Conservation (phyloP, 805 yeast species). For the Candida rishiriensis region DNA sequence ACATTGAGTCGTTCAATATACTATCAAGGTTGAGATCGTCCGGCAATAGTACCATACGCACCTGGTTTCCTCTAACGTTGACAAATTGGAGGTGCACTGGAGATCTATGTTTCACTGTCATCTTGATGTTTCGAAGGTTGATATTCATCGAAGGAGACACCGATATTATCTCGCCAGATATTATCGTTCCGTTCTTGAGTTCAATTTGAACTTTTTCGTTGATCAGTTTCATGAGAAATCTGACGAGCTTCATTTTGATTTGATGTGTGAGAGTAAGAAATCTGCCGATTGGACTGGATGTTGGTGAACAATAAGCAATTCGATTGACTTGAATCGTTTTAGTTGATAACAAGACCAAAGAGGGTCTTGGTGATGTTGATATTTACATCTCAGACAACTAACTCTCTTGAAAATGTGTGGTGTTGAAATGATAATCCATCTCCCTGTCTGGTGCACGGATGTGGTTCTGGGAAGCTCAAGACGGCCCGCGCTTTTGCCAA, state of each 20-base stretch:
- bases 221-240: constrained; percentile 78
- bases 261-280: no score
- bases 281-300: no score
- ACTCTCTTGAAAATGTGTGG: no score
- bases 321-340: no score
- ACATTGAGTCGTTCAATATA: constrained; percentile 48
- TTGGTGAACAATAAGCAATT: no score
- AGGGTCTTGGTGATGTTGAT: no score
- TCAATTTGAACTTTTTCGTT: constrained; percentile 89
- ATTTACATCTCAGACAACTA: no score
- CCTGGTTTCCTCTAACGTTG: constrained; percentile 84
- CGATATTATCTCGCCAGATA: constrained; percentile 77
- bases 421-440: no score
- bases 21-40: constrained; percentile 76
- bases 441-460: no score
- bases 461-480: no score
- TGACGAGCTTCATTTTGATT: constrained; percentile 54
- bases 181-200: constrained; percentile 82
- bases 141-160: constrained; percentile 93
- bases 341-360: no score
- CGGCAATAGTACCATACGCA: constrained; percentile 78
- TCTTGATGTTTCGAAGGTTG: constrained; percentile 70
- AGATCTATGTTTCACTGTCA: constrained; percentile 67
- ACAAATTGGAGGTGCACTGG: constrained; percentile 71
- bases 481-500: no score